A percentile compares a stretch with the other conserved stretches of the same genome.
Evolutionary conservation across 2,329 filamentous ascomycete species (phyloP).

Genomic region (Xylariaceae sp.): DNA sequence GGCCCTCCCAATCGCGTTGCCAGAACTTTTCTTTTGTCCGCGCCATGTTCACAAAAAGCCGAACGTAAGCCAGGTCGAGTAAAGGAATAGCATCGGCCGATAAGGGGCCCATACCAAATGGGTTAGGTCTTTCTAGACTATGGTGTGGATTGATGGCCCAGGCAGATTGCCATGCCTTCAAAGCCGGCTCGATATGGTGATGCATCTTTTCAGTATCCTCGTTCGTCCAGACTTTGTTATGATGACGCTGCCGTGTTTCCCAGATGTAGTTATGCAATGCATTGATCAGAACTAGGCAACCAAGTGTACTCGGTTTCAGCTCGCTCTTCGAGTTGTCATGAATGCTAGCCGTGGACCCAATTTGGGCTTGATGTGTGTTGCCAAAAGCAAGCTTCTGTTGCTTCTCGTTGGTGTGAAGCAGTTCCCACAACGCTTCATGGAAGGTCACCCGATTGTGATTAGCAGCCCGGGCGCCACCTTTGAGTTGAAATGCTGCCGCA

Average conservation of each 20-base stretch:
- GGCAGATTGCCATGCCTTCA: constrained; percentile 89
- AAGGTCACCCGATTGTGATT: constrained; percentile 72
- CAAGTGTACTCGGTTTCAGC: constrained; percentile 81
- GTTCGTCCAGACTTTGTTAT: constrained; percentile 81
- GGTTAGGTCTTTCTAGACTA: constrained; percentile 77
- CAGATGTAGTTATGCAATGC: constrained; percentile 97
- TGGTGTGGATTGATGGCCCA: constrained; percentile 86
- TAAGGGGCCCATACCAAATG: constrained; percentile 72
- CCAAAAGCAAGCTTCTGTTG: constrained; percentile 48
- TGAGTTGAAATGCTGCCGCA: constrained; percentile 72
- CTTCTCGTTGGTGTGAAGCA: constrained; percentile 70
- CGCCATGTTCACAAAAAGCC: constrained; percentile 88
- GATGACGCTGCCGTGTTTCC: constrained; percentile 89
- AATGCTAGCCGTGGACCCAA: constrained; percentile 39
- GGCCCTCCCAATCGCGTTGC: constrained; percentile 86
- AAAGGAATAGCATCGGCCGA: constrained; percentile 88
- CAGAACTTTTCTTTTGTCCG: constrained; percentile 90
- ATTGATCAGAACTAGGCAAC: constrained; percentile 86
- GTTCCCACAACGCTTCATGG: constrained; percentile 71
- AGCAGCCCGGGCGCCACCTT: constrained; percentile 65
- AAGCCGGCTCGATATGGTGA: constrained; percentile 84
- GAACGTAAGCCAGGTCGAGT: constrained; percentile 84
- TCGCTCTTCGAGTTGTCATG: constrained; percentile 55
- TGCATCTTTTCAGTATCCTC: constrained; percentile 96
- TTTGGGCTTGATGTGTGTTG: constrained; percentile 40